Evolutionary conservation across 2,329 filamentous ascomycete genomes (phyloP).

Genomic region (Penicillium sp.): DNA sequence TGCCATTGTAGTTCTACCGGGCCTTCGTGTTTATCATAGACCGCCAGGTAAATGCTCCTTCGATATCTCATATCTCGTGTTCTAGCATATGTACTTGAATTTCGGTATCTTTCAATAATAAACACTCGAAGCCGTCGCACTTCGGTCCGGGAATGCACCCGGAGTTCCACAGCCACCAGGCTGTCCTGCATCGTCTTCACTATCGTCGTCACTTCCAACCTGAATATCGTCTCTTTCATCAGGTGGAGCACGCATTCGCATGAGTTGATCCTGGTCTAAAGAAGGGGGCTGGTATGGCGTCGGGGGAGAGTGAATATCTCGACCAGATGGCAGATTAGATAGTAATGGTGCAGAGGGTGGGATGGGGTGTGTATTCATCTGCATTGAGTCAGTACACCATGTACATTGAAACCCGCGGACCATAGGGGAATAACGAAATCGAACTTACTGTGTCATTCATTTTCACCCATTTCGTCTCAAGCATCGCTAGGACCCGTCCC

Average conservation of each 20-base stretch:
- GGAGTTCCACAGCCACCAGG: constrained; percentile 22
- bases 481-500: constrained; percentile 76
- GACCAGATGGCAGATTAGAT: constrained; percentile 77
- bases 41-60: neutral
- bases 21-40: neutral
- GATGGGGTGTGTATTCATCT: constrained; percentile 78
- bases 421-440: neutral
- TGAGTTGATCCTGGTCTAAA: constrained; percentile 63
- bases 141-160: constrained; percentile 35
- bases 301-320: constrained; percentile 71
- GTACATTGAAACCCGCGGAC: neutral
- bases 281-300: constrained; percentile 64
- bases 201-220: constrained; percentile 44
- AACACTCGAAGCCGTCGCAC: constrained; percentile 27
- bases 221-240: constrained; percentile 44
- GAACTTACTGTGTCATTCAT: constrained; percentile 80
- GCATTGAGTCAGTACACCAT: constrained; percentile 3
- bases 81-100: neutral
- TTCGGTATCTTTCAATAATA: constrained; percentile 29
- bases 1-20: neutral
- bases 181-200: constrained; percentile 33
- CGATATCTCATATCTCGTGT: neutral
- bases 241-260: constrained; percentile 56
- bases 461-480: constrained; percentile 85
- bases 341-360: constrained; percentile 70